Evolutionary conservation across 768 basidiomycete genomes (phyloP), one percentile per base, ranked within the genome.

Genomic region (Russula foetens): DNA sequence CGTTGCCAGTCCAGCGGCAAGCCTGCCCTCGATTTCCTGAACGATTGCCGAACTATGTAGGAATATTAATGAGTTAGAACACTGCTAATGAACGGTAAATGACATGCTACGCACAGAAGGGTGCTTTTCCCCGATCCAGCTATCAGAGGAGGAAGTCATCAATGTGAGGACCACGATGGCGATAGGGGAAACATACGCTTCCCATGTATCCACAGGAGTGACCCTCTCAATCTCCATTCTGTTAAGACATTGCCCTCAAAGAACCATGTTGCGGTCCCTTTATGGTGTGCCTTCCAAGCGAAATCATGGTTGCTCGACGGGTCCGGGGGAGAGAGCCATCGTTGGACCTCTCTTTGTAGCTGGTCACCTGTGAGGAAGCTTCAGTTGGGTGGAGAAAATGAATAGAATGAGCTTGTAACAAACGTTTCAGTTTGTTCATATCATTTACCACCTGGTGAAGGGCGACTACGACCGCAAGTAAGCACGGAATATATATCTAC

Each of bases 71-170:
- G 21, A n/a, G n/a, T n/a, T n/a, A n/a, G n/a, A n/a, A n/a, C n/a
- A n/a, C n/a, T n/a, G n/a, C n/a, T n/a, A 29, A 8, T 7, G 24
- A 21, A 23, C 7, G 2, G 1, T 0, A 17, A 23, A 19, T 17
- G 7, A 23, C 1, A 4, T 2, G 29, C 3, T 1, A 48, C 59
- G 4, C 31, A 60, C 59, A 52, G n/a, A 19, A 60, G 35, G 2
- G 53, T 53, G 24, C 58, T 59, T 28, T 59, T 58, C 14, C 57
- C 57, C 1, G 48, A 51, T 1, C 58, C 58, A 5, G 58, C 58
- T 59, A 7, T n/a, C 4, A n/a, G 24, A 45, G 12, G 0, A 49
- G 7, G 26, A 29, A 23, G 1, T 31, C 7, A 14, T 48, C 14
- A 46, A 7, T 6, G 4, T 4, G 7, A n/a, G 23, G 14, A 1